Base-by-base conservation (phyloP, 2,329 filamentous ascomycete genomes). In the Pseudocercospora vitis region DNA sequence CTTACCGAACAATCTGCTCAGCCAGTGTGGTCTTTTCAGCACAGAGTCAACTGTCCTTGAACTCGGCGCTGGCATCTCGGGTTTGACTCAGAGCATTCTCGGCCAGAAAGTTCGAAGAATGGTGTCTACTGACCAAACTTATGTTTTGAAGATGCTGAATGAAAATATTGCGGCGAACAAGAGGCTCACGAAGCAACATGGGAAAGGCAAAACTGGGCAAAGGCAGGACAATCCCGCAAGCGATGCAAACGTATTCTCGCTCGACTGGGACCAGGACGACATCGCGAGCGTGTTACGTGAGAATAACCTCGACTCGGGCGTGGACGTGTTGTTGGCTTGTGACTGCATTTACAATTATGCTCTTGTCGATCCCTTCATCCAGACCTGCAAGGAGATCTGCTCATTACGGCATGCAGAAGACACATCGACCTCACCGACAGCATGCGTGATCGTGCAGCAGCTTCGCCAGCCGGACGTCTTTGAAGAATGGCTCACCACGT, bases 261-360 rank as follows among this genome's bases (percentile, higher is more conserved):
- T 96, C 0, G 92, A 99, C 72, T 99, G 94, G 94, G 91, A 97
- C 68, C 70, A 70, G 1, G 77, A 82, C 61, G 72, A 74, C 42
- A 68, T 80, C 1, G 61, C 65, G 1, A 65, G 67, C 3, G 62
- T 76, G 6, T 76, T 78, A 0, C 79, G 83, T 56, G 71, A 78
- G 42, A 78, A 85, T 7, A 63, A 55, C n/a, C 55, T 69, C 14
- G 9, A 46, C 5, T 23, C 50, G 8, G 67, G 80, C 74, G 19
- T 59, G 68, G 7, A 69, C 65, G 73, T 84, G 11, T 76, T 97
- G 8, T 70, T 97, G 29, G 90, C 91, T 3, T 95, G 90, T 67
- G 94, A 99, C 71, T 96, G 91, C 71, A 87, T 99, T 62, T 99
- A 95, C 76, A 99, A 97, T 72, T 89, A 96, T 61, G 82, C 87